phyloP scores from a whole-genome alignment of 2,329 filamentous ascomycete species.

The Fusarium ramigenum region DNA sequence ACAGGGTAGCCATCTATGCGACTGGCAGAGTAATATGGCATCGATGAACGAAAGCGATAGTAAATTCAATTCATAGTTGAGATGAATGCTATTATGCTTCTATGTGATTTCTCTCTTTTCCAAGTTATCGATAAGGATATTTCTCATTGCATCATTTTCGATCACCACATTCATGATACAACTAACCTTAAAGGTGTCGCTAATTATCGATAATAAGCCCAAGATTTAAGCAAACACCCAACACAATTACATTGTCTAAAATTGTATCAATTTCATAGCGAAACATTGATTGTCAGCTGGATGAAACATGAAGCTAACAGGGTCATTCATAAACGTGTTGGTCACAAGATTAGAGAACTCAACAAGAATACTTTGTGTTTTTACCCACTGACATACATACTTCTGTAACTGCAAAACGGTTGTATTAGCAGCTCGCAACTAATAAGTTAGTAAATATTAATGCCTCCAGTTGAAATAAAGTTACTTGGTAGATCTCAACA shows the following conservation, averaged over 20 bases:
- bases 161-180: neutral
- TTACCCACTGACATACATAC: neutral
- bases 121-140: too few species aligned
- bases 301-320: conserved; percentile 11
- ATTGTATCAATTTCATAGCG: neutral
- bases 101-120: neutral
- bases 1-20: neutral
- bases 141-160: neutral
- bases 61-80: neutral
- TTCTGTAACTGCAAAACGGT: neutral
- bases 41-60: neutral
- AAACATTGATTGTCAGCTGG: conserved; percentile 14
- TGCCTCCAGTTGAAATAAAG: neutral
- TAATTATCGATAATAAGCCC: neutral
- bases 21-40: too few species aligned
- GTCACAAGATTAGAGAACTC: conserved; percentile 5
- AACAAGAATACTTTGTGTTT: neutral
- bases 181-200: neutral
- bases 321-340: neutral
- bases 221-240: neutral
- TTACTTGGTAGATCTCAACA: neutral
- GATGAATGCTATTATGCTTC: too few species aligned
- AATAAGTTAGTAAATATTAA: too few species aligned
- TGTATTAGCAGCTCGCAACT: neutral
- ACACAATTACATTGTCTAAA: neutral